A percentile compares a stretch with the other conserved stretches of the same genome.
These are phyloP conservation scores for Hirschioporus abietinus DNA, from an alignment of 768 basidiomycete species.

Conservation along the genomic window DNA sequence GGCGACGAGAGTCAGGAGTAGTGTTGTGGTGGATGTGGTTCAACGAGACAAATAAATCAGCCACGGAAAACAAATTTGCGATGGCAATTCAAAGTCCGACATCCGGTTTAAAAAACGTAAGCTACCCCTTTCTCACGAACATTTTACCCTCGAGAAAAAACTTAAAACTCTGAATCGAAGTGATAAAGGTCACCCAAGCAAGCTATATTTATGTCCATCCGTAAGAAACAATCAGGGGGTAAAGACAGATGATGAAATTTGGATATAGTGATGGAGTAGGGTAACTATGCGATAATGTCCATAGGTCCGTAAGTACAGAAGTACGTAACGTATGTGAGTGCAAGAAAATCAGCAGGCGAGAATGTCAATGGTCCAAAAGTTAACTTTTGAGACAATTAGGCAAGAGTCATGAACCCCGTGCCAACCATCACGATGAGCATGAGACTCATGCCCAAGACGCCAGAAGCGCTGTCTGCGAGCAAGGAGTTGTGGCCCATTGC, in stretches of 20 bases:
- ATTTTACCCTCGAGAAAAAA: neutral
- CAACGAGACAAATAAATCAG: conserved; percentile 5
- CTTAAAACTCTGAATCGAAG: neutral
- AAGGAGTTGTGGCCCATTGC: conserved; percentile 21
- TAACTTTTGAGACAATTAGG: conserved; percentile 17
- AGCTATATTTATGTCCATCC: neutral
- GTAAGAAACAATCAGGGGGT: neutral
- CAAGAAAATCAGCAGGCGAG: neutral
- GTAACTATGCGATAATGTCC: neutral
- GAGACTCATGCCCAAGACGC: conserved; percentile 32
- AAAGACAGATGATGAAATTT: neutral
- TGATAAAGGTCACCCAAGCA: neutral
- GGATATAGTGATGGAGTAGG: neutral
- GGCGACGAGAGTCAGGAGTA: neutral
- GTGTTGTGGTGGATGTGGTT: neutral
- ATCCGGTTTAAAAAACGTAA: conserved; percentile 2
- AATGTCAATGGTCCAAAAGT: neutral
- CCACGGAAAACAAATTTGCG: conserved; percentile 6
- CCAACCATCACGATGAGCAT: conserved; percentile 31
- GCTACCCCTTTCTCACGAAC: conserved; percentile 2
- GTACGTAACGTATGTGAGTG: neutral
- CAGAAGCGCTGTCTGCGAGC: conserved; percentile 23
- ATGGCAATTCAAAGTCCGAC: conserved; percentile 18
- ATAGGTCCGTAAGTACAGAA: neutral
- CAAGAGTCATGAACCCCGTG: conserved; percentile 41